Percentiles rank a stretch among this genome's conserved stretches.
Conservation (phyloP, 225 moss, liverwort and hornwort genomes). For the Straminergon stramineum region DNA sequence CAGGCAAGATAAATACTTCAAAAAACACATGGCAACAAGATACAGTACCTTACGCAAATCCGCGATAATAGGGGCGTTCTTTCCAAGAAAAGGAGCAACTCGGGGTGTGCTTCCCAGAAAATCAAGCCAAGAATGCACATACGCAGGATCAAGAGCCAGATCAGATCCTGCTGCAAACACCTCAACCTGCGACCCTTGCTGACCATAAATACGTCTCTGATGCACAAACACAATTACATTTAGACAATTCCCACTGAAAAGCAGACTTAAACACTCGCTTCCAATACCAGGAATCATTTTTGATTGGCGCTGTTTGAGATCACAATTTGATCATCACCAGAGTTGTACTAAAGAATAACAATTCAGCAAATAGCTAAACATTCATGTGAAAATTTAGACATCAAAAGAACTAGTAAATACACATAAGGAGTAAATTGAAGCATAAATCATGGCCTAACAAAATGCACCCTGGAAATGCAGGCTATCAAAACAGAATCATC, state of each 20-base stretch:
- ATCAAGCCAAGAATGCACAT: conserved; percentile 75
- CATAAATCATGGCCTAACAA: not conserved
- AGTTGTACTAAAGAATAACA: not conserved
- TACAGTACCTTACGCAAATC: conserved; percentile 61
- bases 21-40: not conserved
- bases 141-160: conserved; percentile 61
- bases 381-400: not conserved
- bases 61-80: conserved; percentile 62
- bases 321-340: not conserved
- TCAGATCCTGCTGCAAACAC: conserved; percentile 85
- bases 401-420: not conserved
- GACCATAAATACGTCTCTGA: conserved; percentile 81
- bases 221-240: not conserved
- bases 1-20: not conserved
- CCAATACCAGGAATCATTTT: not conserved
- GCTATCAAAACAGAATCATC: not conserved
- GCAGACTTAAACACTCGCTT: not conserved
- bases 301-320: not conserved
- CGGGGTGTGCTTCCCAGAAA: conserved; percentile 73
- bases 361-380: not conserved
- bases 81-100: conserved; percentile 83
- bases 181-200: conserved; percentile 60
- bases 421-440: not conserved
- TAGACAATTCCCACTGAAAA: not conserved
- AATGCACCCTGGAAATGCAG: not conserved